Conservation (phyloP, 2,329 filamentous ascomycete species). For the Mycosphaerella sp. region DNA sequence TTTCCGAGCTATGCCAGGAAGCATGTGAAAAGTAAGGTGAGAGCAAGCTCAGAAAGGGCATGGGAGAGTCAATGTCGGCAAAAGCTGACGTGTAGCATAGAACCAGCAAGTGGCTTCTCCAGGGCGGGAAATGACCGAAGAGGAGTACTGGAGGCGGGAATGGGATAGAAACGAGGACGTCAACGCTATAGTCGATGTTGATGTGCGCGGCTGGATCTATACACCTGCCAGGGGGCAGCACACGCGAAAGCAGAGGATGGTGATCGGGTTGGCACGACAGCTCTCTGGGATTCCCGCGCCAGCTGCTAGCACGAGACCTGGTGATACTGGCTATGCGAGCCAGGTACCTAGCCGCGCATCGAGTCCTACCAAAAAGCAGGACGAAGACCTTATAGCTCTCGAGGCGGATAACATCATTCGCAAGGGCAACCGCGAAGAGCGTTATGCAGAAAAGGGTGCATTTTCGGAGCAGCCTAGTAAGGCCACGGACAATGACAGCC, state of each 20-base stretch:
- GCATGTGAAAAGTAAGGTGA: slow-evolving; percentile 51
- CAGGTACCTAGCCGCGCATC: slow-evolving; percentile 38
- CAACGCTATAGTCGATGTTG: slow-evolving; percentile 83
- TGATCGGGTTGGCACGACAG: slow-evolving; percentile 79
- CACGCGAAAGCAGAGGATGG: slow-evolving; percentile 76
- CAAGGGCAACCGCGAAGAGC: slow-evolving; percentile 62
- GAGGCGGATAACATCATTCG: slow-evolving; percentile 73
- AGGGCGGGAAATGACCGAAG: slow-evolving; percentile 24
- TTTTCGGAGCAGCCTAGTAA: slow-evolving; percentile 63
- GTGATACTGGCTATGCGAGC: slow-evolving; percentile 37
- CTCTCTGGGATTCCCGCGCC: slow-evolving; percentile 79
- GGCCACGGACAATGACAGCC: slow-evolving; percentile 38
- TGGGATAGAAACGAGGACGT: slow-evolving; percentile 77
- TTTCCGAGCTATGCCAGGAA: slow-evolving; percentile 89
- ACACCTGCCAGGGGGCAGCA: slow-evolving; percentile 76
- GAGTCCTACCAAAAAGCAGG: slow-evolving; percentile 42
- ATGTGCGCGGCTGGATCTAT: slow-evolving; percentile 94
- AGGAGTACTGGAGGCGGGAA: slow-evolving; percentile 67
- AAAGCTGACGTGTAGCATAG: slow-evolving; percentile 5
- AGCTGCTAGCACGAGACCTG: slow-evolving; percentile 33
- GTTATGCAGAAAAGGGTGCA: slow-evolving; percentile 56
- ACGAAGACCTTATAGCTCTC: slow-evolving; percentile 61
- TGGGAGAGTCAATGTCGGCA: neutral
- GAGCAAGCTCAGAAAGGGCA: slow-evolving; percentile 5
- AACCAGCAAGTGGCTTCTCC: slow-evolving; percentile 14